Evolutionary conservation across 2,329 filamentous ascomycete genomes (phyloP).

Genomic region (Dactylellina parvicollis): DNA sequence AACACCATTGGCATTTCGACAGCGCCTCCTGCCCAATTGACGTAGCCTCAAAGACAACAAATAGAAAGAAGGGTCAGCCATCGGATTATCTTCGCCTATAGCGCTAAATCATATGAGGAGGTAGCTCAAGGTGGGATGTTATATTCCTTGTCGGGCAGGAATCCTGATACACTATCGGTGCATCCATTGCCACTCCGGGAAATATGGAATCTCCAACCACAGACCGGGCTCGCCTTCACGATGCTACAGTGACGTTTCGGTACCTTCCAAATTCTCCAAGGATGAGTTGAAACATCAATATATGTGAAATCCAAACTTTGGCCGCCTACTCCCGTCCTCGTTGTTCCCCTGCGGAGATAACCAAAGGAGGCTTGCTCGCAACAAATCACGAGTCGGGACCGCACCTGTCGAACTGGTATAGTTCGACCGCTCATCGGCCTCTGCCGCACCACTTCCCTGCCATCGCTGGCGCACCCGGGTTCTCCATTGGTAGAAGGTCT

Average conservation of each 20-base stretch:
- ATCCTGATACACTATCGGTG: conserved; percentile 17
- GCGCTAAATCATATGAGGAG: conserved; percentile 42
- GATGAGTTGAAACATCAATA: conserved; percentile 44
- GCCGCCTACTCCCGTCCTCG: conserved; percentile 7
- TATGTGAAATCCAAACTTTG: conserved; percentile 36
- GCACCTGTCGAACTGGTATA: conserved; percentile 54
- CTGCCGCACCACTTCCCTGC: conserved; percentile 36
- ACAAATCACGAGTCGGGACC: conserved; percentile 38
- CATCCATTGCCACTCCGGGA: conserved; percentile 43
- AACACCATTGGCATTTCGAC: not conserved
- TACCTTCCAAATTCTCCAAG: conserved; percentile 50
- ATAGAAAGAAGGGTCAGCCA: conserved; percentile 28
- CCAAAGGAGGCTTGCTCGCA: conserved; percentile 19
- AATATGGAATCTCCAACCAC: conserved; percentile 30
- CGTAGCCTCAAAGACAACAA: too few relatives aligned
- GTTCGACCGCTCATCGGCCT: conserved; percentile 38
- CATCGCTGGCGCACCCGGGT: conserved; percentile 6
- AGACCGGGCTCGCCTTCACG: not conserved
- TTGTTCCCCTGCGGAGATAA: conserved; percentile 15
- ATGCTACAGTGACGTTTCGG: conserved; percentile 17
- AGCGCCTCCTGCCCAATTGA: conserved; percentile 47
- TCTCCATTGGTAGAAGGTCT: conserved; percentile 26
- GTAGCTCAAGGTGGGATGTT: conserved; percentile 1
- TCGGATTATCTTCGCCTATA: conserved; percentile 34
- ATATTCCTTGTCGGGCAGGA: conserved; percentile 29